Percentiles rank a stretch among this genome's conserved stretches.
Conservation (phyloP, 345 rosid species). For the Eucalyptus rudis region DNA sequence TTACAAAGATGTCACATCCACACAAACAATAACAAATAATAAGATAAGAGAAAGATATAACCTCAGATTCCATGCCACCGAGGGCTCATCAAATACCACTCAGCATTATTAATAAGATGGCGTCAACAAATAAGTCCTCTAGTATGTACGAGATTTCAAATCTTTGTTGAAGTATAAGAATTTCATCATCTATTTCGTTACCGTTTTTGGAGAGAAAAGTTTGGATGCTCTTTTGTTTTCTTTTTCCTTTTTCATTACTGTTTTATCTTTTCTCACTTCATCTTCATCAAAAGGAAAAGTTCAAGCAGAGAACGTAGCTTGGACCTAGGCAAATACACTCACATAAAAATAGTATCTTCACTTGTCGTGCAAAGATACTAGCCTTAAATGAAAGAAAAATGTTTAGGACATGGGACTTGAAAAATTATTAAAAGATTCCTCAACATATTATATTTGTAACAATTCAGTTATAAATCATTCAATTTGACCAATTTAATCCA, state of each 20-base stretch:
- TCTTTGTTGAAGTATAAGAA: neutral
- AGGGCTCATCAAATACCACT: neutral
- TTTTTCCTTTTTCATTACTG: too few species aligned
- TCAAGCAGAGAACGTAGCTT: neutral
- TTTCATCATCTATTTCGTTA: neutral
- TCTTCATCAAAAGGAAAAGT: neutral
- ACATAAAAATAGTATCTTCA: neutral
- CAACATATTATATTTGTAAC: too few species aligned
- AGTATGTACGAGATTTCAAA: neutral
- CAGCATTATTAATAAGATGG: neutral
- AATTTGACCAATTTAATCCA: too few species aligned
- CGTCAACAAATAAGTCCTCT: neutral
- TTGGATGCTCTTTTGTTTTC: neutral
- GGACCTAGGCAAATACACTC: neutral
- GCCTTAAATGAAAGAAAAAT: neutral
- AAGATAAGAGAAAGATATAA: neutral
- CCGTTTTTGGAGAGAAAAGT: too few species aligned
- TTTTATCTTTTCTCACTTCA: neutral
- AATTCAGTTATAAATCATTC: too few species aligned
- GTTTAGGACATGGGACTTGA: neutral
- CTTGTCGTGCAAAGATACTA: neutral
- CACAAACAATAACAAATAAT: neutral
- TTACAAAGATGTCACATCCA: neutral
- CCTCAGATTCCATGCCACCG: neutral
- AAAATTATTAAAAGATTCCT: too few species aligned